Percentiles rank a stretch among this genome's conserved stretches.
Conservation (phyloP, 805 yeast species). For the Sugiyamaella marilandica region DNA sequence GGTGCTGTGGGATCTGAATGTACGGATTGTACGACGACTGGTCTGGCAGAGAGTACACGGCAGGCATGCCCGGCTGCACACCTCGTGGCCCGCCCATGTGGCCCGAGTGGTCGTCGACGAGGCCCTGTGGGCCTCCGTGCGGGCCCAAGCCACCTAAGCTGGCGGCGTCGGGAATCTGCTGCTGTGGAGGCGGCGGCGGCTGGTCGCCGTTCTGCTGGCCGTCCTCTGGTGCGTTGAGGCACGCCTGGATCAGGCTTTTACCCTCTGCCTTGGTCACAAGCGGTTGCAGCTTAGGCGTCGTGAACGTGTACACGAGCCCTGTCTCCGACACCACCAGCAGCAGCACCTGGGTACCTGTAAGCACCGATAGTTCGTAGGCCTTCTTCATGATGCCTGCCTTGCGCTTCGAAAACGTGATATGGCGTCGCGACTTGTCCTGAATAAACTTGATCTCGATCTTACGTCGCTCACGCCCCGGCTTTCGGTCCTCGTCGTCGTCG, state of each 20-base stretch:
- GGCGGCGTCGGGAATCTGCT: slow-evolving; percentile 33
- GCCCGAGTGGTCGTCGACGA: slow-evolving; percentile 20
- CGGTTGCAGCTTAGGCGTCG: slow-evolving; percentile 98
- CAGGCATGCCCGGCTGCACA: slow-evolving; percentile 19
- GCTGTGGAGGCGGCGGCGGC: slow-evolving; percentile 42
- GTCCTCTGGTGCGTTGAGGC: slow-evolving; percentile 94
- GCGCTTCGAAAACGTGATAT: slow-evolving; percentile 95
- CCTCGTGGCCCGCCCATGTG: slow-evolving; percentile 19
- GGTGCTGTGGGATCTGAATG: slow-evolving; percentile 34
- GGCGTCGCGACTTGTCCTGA: slow-evolving; percentile 96
- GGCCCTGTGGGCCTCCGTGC: slow-evolving; percentile 16
- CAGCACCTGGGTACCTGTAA: slow-evolving; percentile 96
- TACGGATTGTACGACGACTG: slow-evolving; percentile 60
- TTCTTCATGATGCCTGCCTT: slow-evolving; percentile 99
- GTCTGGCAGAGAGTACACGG: slow-evolving; percentile 35
- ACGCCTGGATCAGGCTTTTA: slow-evolving; percentile 92
- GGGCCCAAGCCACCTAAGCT: slow-evolving; percentile 10
- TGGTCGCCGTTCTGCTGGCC: slow-evolving; percentile 31
- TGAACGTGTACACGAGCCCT: slow-evolving; percentile 96
- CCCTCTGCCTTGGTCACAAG: slow-evolving; percentile 97
- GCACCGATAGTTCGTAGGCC: slow-evolving; percentile 95
- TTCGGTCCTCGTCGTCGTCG: slow-evolving; percentile 45
- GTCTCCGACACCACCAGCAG: slow-evolving; percentile 94
- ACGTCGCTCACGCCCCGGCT: slow-evolving; percentile 56
- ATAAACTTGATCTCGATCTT: slow-evolving; percentile 96